Percentiles rank a stretch among this genome's conserved stretches.
These are phyloP conservation scores for Spathaspora sp. DNA, from an alignment of 805 yeast species.

Conservation along the genomic window DNA sequence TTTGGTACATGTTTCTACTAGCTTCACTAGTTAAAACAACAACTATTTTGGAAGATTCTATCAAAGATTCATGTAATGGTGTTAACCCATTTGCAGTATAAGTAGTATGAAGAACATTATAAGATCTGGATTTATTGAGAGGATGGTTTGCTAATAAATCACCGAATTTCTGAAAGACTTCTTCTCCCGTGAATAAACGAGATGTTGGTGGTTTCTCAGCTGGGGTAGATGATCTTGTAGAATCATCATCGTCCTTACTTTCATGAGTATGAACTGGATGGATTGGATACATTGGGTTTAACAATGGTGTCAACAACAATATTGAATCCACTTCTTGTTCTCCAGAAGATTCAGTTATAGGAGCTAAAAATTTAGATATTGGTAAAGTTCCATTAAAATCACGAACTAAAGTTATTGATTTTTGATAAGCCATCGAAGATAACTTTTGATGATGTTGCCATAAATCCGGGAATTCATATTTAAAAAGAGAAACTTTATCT, in stretches of 20 bases:
- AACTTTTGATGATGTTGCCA: slow-evolving; percentile 43
- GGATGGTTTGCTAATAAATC: slow-evolving; percentile 37
- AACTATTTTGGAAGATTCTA: slow-evolving; percentile 49
- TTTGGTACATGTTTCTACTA: slow-evolving; percentile 56
- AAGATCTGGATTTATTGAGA: slow-evolving; percentile 22
- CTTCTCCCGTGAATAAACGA: slow-evolving; percentile 42
- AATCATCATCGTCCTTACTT: slow-evolving; percentile 4
- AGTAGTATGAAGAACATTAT: slow-evolving; percentile 53
- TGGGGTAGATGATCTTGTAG: background rate
- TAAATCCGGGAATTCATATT: slow-evolving; percentile 21
- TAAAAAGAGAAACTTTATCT: slow-evolving; percentile 21
- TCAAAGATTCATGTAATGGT: slow-evolving; percentile 50
- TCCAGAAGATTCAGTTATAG: slow-evolving; percentile 30
- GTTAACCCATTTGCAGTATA: slow-evolving; percentile 57
- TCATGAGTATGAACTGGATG: background rate
- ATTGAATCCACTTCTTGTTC: slow-evolving; percentile 20
- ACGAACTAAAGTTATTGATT: slow-evolving; percentile 50
- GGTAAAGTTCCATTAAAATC: slow-evolving; percentile 52
- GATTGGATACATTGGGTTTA: slow-evolving; percentile 31
- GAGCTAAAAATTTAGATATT: slow-evolving; percentile 35
- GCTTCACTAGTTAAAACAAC: slow-evolving; percentile 56
- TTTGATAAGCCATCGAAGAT: slow-evolving; percentile 45
- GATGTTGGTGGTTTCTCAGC: slow-evolving; percentile 3
- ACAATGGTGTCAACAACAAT: slow-evolving; percentile 34
- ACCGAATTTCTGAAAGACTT: slow-evolving; percentile 52